Conservation (phyloP, 768 basidiomycete species). For the Sporobolomyces pararoseus region DNA sequence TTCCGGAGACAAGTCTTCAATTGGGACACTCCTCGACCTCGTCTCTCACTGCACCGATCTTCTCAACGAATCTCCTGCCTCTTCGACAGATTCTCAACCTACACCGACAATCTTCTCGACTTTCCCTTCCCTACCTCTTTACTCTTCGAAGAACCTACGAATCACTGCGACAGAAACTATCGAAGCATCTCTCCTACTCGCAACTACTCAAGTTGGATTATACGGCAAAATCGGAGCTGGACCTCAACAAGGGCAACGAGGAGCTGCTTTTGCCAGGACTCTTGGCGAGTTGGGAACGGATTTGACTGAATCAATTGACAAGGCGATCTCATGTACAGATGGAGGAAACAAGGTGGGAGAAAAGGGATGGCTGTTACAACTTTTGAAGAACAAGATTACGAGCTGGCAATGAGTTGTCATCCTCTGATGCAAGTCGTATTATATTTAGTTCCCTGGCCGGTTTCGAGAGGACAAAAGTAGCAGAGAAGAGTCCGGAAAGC, state of each 20-base stretch:
- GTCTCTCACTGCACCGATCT: constrained; percentile 73
- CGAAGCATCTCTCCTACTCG: constrained; percentile 38
- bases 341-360: constrained; percentile 1
- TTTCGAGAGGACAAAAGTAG: too few relatives aligned
- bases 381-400: background rate
- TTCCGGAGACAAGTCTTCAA: constrained; percentile 71
- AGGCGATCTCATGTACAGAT: constrained; percentile 4
- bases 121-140: constrained; percentile 4
- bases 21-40: constrained; percentile 82
- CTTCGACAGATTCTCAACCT: constrained; percentile 51
- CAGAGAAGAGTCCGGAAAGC: too few relatives aligned
- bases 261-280: constrained; percentile 1
- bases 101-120: background rate
- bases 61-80: constrained; percentile 59
- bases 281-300: constrained; percentile 22
- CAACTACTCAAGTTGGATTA: constrained; percentile 36
- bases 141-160: constrained; percentile 7
- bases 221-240: constrained; percentile 6
- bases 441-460: too few relatives aligned
- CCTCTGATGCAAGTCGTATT: too few relatives aligned
- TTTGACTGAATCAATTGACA: constrained; percentile 20
- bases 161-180: constrained; percentile 27
- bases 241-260: constrained; percentile 2
- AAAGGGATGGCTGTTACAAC: background rate
- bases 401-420: background rate